A percentile compares a stretch with the other conserved stretches of the same genome.
phyloP scores from a whole-genome alignment of 257 asterid genomes.

The Fraxinus americana region DNA sequence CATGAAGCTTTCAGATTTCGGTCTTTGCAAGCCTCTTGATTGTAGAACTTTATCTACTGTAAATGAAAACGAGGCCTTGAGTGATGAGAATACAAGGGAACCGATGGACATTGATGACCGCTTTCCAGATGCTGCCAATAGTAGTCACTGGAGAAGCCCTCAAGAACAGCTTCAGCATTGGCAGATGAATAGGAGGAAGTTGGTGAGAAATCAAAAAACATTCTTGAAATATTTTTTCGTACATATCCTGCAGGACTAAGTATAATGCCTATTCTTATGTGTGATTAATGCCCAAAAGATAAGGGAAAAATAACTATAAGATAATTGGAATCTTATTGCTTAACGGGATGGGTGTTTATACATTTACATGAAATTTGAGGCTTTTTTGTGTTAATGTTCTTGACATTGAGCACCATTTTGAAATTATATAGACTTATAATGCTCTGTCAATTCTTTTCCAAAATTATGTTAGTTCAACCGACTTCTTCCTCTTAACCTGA shows the following conservation, averaged over 20 bases:
- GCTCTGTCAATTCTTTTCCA: background rate
- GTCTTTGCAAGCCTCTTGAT: conserved; percentile 98
- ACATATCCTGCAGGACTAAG: background rate
- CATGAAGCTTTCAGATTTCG: conserved; percentile 97
- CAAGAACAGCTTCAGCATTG: conserved; percentile 64
- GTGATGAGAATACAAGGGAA: conserved; percentile 51
- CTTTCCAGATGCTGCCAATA: conserved; percentile 48
- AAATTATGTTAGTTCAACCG: background rate
- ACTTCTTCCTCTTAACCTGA: background rate
- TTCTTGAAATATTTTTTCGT: background rate
- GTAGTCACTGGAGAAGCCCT: conserved; percentile 52
- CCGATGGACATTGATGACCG: conserved; percentile 53
- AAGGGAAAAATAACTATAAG: background rate
- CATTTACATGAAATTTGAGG: background rate
- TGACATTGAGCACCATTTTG: background rate
- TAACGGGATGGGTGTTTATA: background rate
- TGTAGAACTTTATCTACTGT: conserved; percentile 56
- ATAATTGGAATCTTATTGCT: background rate
- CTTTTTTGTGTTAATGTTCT: background rate
- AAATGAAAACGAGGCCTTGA: conserved; percentile 56
- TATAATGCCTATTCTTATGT: background rate
- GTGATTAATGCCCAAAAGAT: background rate
- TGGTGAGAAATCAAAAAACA: conserved; percentile 40
- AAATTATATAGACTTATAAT: background rate
- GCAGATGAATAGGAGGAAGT: conserved; percentile 66